Evolutionary conservation across 1,139 yeast genomes (phyloP).

Genomic region (Pichia sp.): DNA sequence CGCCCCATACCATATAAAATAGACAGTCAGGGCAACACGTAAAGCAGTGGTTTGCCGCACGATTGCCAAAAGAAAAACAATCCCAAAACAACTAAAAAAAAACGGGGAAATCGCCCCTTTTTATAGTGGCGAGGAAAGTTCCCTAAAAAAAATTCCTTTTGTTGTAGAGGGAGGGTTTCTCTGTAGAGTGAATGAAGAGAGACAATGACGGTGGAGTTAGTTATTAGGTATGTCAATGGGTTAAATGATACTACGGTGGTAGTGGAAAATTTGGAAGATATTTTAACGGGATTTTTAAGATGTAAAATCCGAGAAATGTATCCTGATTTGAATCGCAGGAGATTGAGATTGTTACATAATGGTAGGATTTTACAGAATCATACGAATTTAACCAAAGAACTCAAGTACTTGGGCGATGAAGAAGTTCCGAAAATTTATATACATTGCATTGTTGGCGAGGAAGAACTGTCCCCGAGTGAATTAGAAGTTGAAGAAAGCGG

Average conservation of each 20-base stretch:
- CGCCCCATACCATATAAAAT: slow-evolving; percentile 32
- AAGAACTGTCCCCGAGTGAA: slow-evolving; percentile 42
- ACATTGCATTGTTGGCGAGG: slow-evolving; percentile 79
- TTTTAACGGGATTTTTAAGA: slow-evolving; percentile 37
- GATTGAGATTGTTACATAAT: slow-evolving; percentile 64
- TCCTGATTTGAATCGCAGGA: slow-evolving; percentile 33
- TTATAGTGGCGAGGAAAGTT: too few species aligned
- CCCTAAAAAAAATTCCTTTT: too few species aligned
- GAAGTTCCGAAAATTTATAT: slow-evolving; percentile 38
- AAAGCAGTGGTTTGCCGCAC: slow-evolving; percentile 67
- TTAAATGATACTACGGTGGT: slow-evolving; percentile 34
- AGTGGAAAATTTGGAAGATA: slow-evolving; percentile 17
- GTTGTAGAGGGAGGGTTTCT: too few species aligned
- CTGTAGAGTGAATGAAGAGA: too few species aligned
- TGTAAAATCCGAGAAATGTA: slow-evolving; percentile 32
- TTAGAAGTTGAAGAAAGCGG: slow-evolving; percentile 53
- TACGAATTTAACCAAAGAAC: slow-evolving; percentile 46
- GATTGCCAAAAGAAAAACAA: slow-evolving; percentile 7
- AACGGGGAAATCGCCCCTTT: neutral
- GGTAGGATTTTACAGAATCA: slow-evolving; percentile 63
- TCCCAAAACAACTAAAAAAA: too few species aligned
- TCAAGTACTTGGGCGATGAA: slow-evolving; percentile 24
- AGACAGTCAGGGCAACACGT: slow-evolving; percentile 50
- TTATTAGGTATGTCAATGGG: slow-evolving; percentile 45
- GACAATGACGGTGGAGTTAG: slow-evolving; percentile 24